A percentile compares a stretch with the other conserved stretches of the same genome.
Evolutionary conservation across 306 rosid species (phyloP).

Genomic region (Betula pendula): DNA sequence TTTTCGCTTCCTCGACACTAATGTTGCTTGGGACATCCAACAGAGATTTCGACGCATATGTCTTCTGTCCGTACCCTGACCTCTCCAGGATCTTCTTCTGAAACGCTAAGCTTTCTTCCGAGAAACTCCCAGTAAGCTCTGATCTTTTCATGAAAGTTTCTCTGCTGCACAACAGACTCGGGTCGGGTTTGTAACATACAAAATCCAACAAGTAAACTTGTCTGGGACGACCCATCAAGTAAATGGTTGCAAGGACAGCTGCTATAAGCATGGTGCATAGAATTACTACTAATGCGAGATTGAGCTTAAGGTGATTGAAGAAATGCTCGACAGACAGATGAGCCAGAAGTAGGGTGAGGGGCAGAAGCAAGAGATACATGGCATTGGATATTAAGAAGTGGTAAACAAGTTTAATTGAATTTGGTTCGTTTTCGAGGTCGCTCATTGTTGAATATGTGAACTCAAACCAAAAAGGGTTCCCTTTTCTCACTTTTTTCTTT

Average conservation of each 20-base stretch:
- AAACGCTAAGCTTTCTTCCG: conserved; percentile 5
- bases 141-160: conserved; percentile 2
- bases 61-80: not conserved
- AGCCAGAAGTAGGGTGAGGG: not conserved
- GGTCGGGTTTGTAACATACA: not conserved
- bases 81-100: conserved; percentile 7
- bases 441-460: not conserved
- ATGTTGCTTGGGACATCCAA: not conserved
- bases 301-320: not conserved
- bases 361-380: not conserved
- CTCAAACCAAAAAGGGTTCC: too few species aligned
- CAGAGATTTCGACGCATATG: not conserved
- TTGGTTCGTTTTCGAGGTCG: not conserved
- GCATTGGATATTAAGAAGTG: not conserved
- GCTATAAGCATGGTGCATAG: not conserved
- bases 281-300: not conserved
- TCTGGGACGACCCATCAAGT: not conserved
- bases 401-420: not conserved
- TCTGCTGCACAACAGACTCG: not conserved
- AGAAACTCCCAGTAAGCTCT: not conserved
- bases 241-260: not conserved
- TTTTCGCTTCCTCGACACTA: not conserved
- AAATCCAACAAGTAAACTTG: not conserved
- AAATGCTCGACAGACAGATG: not conserved
- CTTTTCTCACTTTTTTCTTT: too few species aligned